Conservation (phyloP, 1,284 basidiomycete species). For the Moesziomyces sp. region DNA sequence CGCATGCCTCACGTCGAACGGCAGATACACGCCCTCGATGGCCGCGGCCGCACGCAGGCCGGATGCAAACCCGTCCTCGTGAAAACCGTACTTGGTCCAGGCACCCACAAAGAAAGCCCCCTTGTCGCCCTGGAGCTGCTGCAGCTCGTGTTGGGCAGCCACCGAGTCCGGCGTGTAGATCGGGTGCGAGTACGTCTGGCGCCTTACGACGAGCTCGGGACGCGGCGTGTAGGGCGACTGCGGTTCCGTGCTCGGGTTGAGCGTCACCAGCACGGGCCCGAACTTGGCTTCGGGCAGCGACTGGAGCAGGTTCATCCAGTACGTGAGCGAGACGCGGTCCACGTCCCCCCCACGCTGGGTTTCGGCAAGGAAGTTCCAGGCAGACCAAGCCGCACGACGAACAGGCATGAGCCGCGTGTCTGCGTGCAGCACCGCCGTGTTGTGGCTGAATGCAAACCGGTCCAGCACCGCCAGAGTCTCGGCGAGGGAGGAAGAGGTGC, state of each 20-base stretch:
- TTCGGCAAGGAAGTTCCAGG: constrained; percentile 62
- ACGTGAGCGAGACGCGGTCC: constrained; percentile 68
- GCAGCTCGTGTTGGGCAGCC: constrained; percentile 73
- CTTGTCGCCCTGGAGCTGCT: constrained; percentile 74
- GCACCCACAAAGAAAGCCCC: constrained; percentile 81
- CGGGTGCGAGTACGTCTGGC: constrained; percentile 78
- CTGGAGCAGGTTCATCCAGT: constrained; percentile 84
- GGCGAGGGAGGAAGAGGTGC: not conserved
- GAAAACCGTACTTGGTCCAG: constrained; percentile 79
- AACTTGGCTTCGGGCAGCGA: constrained; percentile 74
- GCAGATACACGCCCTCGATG: constrained; percentile 66
- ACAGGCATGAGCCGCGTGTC: constrained; percentile 66
- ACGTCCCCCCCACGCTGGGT: constrained; percentile 19
- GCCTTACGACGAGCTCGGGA: constrained; percentile 69
- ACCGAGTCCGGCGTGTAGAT: constrained; percentile 70
- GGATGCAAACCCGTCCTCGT: constrained; percentile 82
- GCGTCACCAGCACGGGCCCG: constrained; percentile 80
- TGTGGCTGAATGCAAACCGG: constrained; percentile 73
- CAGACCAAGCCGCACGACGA: constrained; percentile 46
- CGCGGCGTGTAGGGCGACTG: constrained; percentile 36
- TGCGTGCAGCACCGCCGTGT: constrained; percentile 78
- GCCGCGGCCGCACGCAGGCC: constrained; percentile 66
- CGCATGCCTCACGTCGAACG: constrained; percentile 67
- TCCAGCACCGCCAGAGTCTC: constrained; percentile 73
- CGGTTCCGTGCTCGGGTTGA: constrained; percentile 72